Conservation (phyloP, 1,139 yeast genomes). For the Geotrichum macrosporum region DNA sequence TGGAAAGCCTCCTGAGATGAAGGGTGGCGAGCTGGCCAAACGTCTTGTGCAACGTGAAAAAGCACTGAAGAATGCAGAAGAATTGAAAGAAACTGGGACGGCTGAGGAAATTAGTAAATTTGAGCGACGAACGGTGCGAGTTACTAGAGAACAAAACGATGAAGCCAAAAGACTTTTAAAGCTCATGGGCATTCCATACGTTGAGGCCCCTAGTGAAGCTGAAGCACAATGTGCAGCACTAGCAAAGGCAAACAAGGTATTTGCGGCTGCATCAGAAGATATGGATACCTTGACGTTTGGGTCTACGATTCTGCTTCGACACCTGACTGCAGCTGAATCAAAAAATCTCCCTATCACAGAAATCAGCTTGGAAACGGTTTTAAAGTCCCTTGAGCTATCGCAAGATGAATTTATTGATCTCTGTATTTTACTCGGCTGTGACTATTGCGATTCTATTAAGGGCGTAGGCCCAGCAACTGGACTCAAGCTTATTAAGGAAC, state of each 20-base stretch:
- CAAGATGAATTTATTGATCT: slow-evolving; percentile 76
- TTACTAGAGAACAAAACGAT: slow-evolving; percentile 83
- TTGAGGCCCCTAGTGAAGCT: slow-evolving; percentile 96
- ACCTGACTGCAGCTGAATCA: slow-evolving; percentile 90
- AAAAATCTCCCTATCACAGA: slow-evolving; percentile 90
- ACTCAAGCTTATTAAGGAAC: slow-evolving; percentile 77
- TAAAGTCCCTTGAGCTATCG: slow-evolving; percentile 71
- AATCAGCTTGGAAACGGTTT: slow-evolving; percentile 60
- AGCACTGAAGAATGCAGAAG: slow-evolving; percentile 70
- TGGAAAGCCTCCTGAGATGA: slow-evolving; percentile 89
- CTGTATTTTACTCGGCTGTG: slow-evolving; percentile 93
- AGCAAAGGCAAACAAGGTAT: slow-evolving; percentile 78
- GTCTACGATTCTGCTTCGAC: slow-evolving; percentile 78
- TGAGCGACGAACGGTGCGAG: slow-evolving; percentile 85
- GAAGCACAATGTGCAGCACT: slow-evolving; percentile 97
- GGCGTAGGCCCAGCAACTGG: slow-evolving; percentile 98
- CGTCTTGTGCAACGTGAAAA: slow-evolving; percentile 77
- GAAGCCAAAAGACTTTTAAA: slow-evolving; percentile 78
- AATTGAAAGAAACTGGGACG: slow-evolving; percentile 73
- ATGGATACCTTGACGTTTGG: slow-evolving; percentile 96
- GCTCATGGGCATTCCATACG: slow-evolving; percentile 92
- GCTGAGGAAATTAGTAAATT: slow-evolving; percentile 69
- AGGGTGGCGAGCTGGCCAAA: slow-evolving; percentile 89
- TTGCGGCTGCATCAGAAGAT: slow-evolving; percentile 97
- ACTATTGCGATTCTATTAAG: slow-evolving; percentile 88